Evolutionary conservation across 2,329 filamentous ascomycete genomes (phyloP), one percentile per base, ranked within the genome.

Genomic region (Diatrype stigma): DNA sequence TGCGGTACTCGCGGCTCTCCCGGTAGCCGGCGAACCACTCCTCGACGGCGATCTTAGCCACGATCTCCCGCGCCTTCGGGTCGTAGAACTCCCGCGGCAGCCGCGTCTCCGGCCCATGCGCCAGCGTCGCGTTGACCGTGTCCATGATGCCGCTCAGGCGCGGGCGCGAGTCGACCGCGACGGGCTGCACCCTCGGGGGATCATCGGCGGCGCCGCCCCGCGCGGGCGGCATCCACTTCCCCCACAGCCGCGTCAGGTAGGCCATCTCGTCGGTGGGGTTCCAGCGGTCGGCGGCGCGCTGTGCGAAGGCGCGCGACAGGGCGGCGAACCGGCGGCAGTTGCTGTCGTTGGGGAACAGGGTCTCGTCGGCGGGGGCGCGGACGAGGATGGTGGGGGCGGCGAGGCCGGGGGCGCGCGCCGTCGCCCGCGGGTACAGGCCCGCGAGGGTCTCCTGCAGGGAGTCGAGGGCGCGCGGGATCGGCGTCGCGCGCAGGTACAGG

Each of bases 1-100:
- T 82, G n/a, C 93, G 86, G 71, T 96, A 97, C 69, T 97, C 94
- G 40, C 74, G 73, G 54, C 84, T 91, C 70, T 96, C 92, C 51
- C 79, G 79, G 67, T 95, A 97, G 2, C 94, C 93, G 19, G 81
- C 75, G 67, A 87, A 97, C 94, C 94, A 97, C 71, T 97, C 94
- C 62, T 99, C 92, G 0, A 92, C 85, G 26, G 81, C 84, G 52
- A 96, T 86, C 66, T 84, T 87, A 51, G 85, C 75, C 51, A 94
- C 82, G 54, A 91, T 87, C 3, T 77, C 76, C 46, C 83, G 78
- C 3, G 80, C 83, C 63, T 85, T 86, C 17, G 78, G 66, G 63
- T 96, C 90, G 70, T 97, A 97, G 69, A 99, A 97, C 56, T 91
- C 88, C 10, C 78, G 75, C 0, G 94, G 94, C 2, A 97, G 78